Evolutionary conservation across 2,329 filamentous ascomycete species (phyloP).

Genomic region (Verticillium nonalfalfae): DNA sequence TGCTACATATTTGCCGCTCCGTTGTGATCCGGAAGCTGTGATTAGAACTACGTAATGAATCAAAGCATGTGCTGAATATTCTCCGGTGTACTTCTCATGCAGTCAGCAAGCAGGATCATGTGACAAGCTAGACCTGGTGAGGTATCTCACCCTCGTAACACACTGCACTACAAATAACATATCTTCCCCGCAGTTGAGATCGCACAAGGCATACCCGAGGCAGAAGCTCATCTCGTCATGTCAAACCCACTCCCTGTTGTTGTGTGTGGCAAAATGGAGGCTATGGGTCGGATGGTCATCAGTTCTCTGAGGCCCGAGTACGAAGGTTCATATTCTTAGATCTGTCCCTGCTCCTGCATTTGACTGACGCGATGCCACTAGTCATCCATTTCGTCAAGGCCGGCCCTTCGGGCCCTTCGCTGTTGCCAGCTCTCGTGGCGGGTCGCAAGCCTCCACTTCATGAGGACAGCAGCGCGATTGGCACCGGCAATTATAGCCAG

Average conservation of each 20-base stretch:
- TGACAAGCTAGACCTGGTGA: not conserved
- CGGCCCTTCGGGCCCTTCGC: slow-evolving; percentile 5
- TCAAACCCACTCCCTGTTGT: slow-evolving; percentile 11
- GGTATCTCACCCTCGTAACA: not conserved
- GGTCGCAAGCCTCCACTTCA: slow-evolving; percentile 4
- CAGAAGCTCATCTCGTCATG: not conserved
- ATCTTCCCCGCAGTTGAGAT: not conserved
- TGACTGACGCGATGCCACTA: not conserved
- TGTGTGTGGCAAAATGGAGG: slow-evolving; percentile 17
- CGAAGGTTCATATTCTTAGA: slow-evolving; percentile 12
- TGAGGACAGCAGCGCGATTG: slow-evolving; percentile 11
- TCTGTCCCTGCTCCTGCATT: not conserved
- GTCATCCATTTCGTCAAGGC: slow-evolving; percentile 11
- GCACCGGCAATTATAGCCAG: slow-evolving; percentile 7
- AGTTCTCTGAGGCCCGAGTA: slow-evolving; percentile 17
- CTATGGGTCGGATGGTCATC: slow-evolving; percentile 15
- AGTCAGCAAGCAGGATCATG: not conserved
- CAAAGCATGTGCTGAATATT: not conserved
- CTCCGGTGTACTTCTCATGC: not conserved
- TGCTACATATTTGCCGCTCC: not conserved
- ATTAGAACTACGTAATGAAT: not conserved
- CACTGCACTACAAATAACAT: not conserved
- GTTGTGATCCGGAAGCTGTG: not conserved
- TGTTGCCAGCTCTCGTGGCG: slow-evolving; percentile 9
- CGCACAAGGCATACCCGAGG: not conserved